Conservation (phyloP, 2,329 filamentous ascomycete genomes). For the Knufia fluminis region DNA sequence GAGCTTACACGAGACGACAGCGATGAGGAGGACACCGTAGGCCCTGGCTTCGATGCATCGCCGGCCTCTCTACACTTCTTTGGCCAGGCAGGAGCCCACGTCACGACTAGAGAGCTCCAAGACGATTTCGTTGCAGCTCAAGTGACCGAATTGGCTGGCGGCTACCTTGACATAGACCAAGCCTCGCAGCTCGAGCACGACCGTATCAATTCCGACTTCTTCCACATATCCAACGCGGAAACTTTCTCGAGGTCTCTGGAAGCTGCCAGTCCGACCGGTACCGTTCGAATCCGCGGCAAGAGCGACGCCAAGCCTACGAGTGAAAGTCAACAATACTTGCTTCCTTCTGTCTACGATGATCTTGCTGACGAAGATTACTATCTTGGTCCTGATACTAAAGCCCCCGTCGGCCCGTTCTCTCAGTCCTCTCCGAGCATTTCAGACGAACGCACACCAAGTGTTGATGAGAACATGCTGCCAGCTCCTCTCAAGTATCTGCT, state of each 20-base stretch:
- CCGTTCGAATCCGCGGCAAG: neutral
- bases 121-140: slow-evolving; percentile 1
- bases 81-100: neutral
- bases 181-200: neutral
- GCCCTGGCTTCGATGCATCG: neutral
- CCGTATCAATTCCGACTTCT: neutral
- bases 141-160: neutral
- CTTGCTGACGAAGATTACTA: neutral
- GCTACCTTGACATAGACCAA: neutral
- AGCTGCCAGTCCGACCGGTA: neutral
- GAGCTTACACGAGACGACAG: neutral
- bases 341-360: neutral
- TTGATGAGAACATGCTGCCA: neutral
- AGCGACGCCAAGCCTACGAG: neutral
- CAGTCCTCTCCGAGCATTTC: too few relatives aligned
- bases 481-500: too few relatives aligned
- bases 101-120: slow-evolving; percentile 1
- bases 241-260: neutral
- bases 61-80: slow-evolving; percentile 3
- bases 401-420: neutral
- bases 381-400: neutral
- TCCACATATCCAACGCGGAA: neutral
- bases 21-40: neutral
- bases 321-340: neutral
- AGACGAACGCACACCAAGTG: too few relatives aligned